Base-by-base conservation (phyloP, 352 stramenopile species). In the Pythium angustatum region DNA sequence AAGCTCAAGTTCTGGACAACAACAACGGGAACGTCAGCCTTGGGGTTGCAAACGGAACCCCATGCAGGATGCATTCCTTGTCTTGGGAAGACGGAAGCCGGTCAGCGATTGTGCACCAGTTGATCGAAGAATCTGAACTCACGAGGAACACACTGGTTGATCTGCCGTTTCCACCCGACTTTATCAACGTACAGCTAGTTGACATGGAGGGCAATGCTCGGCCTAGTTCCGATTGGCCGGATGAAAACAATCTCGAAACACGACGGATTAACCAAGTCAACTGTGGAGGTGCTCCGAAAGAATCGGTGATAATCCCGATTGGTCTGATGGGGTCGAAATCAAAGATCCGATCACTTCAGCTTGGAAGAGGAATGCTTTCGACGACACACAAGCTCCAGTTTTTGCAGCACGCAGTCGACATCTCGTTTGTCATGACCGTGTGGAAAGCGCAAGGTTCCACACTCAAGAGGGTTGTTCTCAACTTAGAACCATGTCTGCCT, bases 391-490 rank as follows among this genome's bases (percentile, higher is more conserved):
- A 56, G n/a, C 7, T 69, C 3, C 24, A 55, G 4, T 69, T 40
- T 28, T 15, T 31, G 8, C 36, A 62, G 15, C 68, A 68, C 44
- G 62, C 62, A 12, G 68, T 75, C 8, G 62, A 75, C 26, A 10
- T 75, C 2, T 62, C 51, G 3, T 17, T 53, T 3, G 58, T 68
- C 2, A 63, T 71, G n/a, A 68, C 60, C 8, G 55, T 69, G 0
- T 69, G 56, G 60, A 75, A 75, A 19, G 62, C 68, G 1, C 68
- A 71, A 43, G 54, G 68, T 11, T 40, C 53, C 5, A 75, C 62
- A 24, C 19, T 75, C 0, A 53, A 56, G 8, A 52, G 68, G 0
- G 62, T 71, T 2, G 11, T 57, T n/a, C n/a, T 57, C 5, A 44
- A 43, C n/a, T 38, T 57, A n/a, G 49, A 57, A 21, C 7, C 49